These are phyloP conservation scores for Forsythia viridissima DNA, from an alignment of 257 asterid species.

Conservation along the genomic window DNA sequence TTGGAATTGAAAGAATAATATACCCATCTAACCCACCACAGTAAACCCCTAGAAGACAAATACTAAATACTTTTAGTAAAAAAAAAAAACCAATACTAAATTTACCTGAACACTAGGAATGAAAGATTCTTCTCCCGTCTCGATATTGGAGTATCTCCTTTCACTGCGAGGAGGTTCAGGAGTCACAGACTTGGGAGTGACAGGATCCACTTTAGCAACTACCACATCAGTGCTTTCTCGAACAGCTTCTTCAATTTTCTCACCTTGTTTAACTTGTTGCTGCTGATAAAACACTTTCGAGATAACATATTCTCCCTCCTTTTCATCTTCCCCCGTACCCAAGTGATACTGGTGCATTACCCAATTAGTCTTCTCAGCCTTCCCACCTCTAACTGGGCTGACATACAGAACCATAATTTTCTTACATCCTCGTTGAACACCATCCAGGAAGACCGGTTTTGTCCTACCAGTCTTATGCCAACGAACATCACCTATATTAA, in stretches of 20 bases:
- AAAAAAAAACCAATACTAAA: background rate
- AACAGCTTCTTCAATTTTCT: slow-evolving; percentile 53
- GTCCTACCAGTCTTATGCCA: slow-evolving; percentile 99
- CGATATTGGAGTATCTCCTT: slow-evolving; percentile 30
- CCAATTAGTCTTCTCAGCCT: slow-evolving; percentile 93
- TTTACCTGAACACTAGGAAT: slow-evolving; percentile 35
- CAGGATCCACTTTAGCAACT: slow-evolving; percentile 62
- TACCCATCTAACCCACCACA: background rate
- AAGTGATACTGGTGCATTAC: slow-evolving; percentile 98
- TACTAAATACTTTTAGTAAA: background rate
- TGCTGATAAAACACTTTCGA: slow-evolving; percentile 95
- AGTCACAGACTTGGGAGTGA: slow-evolving; percentile 73
- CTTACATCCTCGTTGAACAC: slow-evolving; percentile 90
- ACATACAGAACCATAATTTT: slow-evolving; percentile 92
- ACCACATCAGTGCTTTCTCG: slow-evolving; percentile 33
- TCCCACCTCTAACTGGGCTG: slow-evolving; percentile 71
- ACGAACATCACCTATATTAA: slow-evolving; percentile 73
- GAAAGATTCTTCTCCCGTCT: slow-evolving; percentile 31
- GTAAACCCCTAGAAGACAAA: background rate
- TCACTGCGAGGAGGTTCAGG: slow-evolving; percentile 73
- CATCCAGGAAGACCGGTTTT: slow-evolving; percentile 77
- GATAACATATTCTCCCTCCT: slow-evolving; percentile 77
- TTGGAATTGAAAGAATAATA: slow-evolving; percentile 3
- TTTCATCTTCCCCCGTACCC: slow-evolving; percentile 87
- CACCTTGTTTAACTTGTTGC: slow-evolving; percentile 56